Base-by-base conservation (phyloP, 768 basidiomycete genomes). In the Tubosaeta brunneosetosa region DNA sequence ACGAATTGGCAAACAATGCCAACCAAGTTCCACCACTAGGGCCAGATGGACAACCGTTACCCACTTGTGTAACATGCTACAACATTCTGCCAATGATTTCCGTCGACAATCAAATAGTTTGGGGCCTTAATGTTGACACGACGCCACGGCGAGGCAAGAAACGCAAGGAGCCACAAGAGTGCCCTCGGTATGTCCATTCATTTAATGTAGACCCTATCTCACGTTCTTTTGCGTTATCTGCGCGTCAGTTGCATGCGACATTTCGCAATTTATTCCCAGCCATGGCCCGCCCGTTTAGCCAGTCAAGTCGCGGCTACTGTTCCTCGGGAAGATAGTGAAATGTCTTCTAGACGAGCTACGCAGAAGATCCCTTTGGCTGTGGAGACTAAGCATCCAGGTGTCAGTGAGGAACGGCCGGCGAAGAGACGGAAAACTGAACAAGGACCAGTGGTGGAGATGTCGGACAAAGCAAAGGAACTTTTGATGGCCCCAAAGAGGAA, bases 51-150 rank as follows among this genome's bases (percentile, higher is more conserved):
- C 83, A 81, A 63, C 78, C 76, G 16, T 68, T 88, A 29, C 88
- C 88, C 44, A 80, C 71, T n/a, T 91, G 88, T 56, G 70, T 75
- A 62, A 90, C 85, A 25, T 90, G 88, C 67, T 72, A 70, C 48
- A 88, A 83, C 63, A 73, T 89, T 47, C 66, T 91, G 58, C 88
- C 88, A 3, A 77, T 91, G 53, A 90, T 90, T 59, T 79, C 84
- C 46, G 83, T 89, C 26, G 85, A 88, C 67, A 80, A 79, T 38
- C 75, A 84, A 66, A 79, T 89, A 22, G 85, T 89, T 33, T 89
- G 86, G 85, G 88, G 87, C 19, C 71, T 85, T 38, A 75, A 73
- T 38, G 54, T 77, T 19, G 81, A 83, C 59, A 73, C 65, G 50
- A 71, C 78, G 31, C 69, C 68, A 6, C 68, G 66, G 57, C 64